Conservation (phyloP, 176 grass and related monocot species). For the Paspalum notatum region DNA sequence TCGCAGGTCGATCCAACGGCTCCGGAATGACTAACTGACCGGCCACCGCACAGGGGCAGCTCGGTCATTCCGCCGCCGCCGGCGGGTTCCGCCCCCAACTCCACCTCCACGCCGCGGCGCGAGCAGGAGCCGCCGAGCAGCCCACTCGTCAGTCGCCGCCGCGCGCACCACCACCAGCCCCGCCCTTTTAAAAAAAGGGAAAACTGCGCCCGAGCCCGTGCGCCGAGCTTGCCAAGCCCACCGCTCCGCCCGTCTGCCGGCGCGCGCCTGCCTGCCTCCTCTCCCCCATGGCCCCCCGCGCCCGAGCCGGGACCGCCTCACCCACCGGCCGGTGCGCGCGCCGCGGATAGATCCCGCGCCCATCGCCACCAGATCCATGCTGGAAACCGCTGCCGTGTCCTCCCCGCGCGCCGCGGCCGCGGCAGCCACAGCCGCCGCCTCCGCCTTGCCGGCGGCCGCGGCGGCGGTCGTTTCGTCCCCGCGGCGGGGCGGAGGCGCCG, state of each 20-base stretch:
- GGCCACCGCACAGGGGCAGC: constrained; percentile 5
- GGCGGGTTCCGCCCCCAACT: constrained; percentile 47
- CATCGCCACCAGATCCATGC: constrained; percentile 39
- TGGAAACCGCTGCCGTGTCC: constrained; percentile 40
- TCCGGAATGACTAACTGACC: not conserved
- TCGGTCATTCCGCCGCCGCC: constrained; percentile 40
- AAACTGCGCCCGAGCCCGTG: not conserved
- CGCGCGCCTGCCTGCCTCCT: not conserved
- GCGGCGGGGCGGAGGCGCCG: constrained; percentile 33
- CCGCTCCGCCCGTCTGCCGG: constrained; percentile 4
- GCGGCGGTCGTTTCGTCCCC: constrained; percentile 39
- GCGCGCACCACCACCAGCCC: constrained; percentile 11
- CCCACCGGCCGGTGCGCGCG: constrained; percentile 42
- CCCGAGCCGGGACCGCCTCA: constrained; percentile 12
- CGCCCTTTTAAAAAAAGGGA: constrained; percentile 44
- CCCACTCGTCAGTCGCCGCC: not conserved
- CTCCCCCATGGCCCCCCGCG: not conserved
- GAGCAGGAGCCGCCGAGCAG: not conserved
- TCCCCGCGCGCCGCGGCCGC: constrained; percentile 44
- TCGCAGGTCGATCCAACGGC: constrained; percentile 10
- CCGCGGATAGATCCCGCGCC: constrained; percentile 26
- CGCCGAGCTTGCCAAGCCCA: not conserved
- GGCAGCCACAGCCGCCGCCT: not conserved
- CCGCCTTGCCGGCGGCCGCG: not conserved
- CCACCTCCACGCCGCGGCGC: not conserved